Evolutionary conservation across 2,329 filamentous ascomycete species (phyloP).

Genomic region (Whalleya microplaca): DNA sequence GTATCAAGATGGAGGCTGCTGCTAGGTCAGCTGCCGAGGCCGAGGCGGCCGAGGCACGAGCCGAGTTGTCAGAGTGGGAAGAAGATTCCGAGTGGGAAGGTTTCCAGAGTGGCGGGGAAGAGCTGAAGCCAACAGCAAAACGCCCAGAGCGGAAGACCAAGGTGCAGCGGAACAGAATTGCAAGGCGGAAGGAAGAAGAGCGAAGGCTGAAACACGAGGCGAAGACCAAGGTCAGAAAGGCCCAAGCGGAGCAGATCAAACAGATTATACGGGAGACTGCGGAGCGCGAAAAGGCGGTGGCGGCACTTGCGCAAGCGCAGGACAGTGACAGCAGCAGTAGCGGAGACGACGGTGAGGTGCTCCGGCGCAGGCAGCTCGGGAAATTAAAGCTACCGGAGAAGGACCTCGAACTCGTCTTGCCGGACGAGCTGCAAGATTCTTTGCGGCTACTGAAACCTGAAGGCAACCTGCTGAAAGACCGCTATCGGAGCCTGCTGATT

Average conservation of each 20-base stretch:
- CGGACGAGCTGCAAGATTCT: conserved; percentile 82
- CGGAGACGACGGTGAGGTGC: conserved; percentile 64
- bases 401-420: conserved; percentile 77
- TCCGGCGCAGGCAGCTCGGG: conserved; percentile 75
- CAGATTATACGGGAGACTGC: conserved; percentile 67
- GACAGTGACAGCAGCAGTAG: conserved; percentile 54
- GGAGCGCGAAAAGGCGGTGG: conserved; percentile 58
- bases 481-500: conserved; percentile 86
- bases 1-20: conserved; percentile 68
- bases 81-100: conserved; percentile 93
- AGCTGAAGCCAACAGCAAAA: conserved; percentile 68
- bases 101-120: conserved; percentile 80
- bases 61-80: conserved; percentile 72
- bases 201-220: conserved; percentile 74
- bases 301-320: conserved; percentile 47
- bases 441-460: conserved; percentile 86
- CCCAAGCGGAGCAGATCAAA: conserved; percentile 73
- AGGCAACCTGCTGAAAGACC: conserved; percentile 90
- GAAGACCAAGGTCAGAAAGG: conserved; percentile 72
- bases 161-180: conserved; percentile 83
- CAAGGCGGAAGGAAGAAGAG: conserved; percentile 87
- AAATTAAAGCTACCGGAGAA: conserved; percentile 76
- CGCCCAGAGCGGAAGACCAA: conserved; percentile 83
- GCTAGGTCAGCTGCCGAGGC: conserved; percentile 73
- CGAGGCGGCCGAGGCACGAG: conserved; percentile 71